A percentile compares a stretch with the other conserved stretches of the same genome.
phyloP scores from a whole-genome alignment of 306 rosid genomes.

The Ormosia emarginata region DNA sequence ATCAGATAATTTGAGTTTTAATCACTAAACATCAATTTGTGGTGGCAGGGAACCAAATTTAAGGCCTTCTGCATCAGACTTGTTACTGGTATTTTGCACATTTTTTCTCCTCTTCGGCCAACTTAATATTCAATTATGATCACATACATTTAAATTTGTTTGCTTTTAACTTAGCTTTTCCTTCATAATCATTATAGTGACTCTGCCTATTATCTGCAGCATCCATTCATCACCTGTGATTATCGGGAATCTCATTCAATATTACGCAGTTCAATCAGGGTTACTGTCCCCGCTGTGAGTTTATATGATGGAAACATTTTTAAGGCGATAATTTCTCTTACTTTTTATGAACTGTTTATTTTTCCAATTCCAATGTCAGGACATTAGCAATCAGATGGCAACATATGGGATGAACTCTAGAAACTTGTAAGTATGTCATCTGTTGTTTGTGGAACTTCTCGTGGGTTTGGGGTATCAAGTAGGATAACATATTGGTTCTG shows the following conservation, averaged over 20 bases:
- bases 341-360: constrained; percentile 14
- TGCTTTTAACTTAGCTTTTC: constrained; percentile 6
- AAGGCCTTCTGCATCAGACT: constrained; percentile 74
- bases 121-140: constrained; percentile 5
- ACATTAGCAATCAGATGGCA: constrained; percentile 48
- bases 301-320: constrained; percentile 13
- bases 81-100: constrained; percentile 64
- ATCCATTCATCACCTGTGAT: constrained; percentile 74
- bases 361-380: constrained; percentile 40
- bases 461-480: neutral
- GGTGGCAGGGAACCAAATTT: constrained; percentile 84
- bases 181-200: neutral
- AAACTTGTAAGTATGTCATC: constrained; percentile 55
- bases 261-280: constrained; percentile 50
- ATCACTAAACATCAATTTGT: constrained; percentile 28
- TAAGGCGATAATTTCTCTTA: constrained; percentile 10
- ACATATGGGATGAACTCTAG: constrained; percentile 46
- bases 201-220: constrained; percentile 52
- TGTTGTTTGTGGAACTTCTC: constrained; percentile 24
- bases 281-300: constrained; percentile 29
- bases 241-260: constrained; percentile 47
- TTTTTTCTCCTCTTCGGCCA: neutral
- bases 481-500: constrained; percentile 27
- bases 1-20: constrained; percentile 16
- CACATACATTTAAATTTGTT: neutral